Conservation (phyloP, 768 basidiomycete species). For the Boletus subcaerulescens region DNA sequence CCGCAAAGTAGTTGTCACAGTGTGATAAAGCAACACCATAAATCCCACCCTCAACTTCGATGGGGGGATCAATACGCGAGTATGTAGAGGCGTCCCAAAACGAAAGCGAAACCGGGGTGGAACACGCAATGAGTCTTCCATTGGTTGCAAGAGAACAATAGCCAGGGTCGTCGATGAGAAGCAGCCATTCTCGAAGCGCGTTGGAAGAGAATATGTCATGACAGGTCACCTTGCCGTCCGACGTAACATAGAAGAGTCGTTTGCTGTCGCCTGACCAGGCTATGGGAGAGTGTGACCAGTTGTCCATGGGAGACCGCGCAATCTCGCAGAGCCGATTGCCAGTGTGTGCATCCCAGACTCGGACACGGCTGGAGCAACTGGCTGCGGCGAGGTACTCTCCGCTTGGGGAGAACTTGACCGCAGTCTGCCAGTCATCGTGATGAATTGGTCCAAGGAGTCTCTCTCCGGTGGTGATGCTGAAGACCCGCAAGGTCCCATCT, state of each 20-base stretch:
- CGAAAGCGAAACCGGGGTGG: neutral
- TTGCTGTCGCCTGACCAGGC: neutral
- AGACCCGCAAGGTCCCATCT: neutral
- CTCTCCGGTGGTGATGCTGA: neutral
- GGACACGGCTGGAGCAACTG: neutral
- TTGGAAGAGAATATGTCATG: neutral
- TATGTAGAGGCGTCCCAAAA: neutral
- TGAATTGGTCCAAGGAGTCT: neutral
- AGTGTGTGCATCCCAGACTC: neutral
- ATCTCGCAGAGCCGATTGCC: no score
- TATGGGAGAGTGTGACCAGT: neutral
- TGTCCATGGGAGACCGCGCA: no score
- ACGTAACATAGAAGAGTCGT: neutral
- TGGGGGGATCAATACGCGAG: no score
- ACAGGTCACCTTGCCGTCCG: neutral
- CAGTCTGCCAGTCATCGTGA: neutral
- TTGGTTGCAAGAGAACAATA: neutral
- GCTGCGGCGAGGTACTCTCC: neutral
- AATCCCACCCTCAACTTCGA: neutral
- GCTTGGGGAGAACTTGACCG: constrained; percentile 1
- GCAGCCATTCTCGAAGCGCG: neutral
- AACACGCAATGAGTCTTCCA: neutral
- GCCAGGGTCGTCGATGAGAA: neutral
- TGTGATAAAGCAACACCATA: neutral
- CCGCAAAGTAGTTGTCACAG: neutral